Evolutionary conservation across 441 rosid genomes (phyloP), one percentile per base, ranked within the genome.

Genomic region (Omphalea diandra): DNA sequence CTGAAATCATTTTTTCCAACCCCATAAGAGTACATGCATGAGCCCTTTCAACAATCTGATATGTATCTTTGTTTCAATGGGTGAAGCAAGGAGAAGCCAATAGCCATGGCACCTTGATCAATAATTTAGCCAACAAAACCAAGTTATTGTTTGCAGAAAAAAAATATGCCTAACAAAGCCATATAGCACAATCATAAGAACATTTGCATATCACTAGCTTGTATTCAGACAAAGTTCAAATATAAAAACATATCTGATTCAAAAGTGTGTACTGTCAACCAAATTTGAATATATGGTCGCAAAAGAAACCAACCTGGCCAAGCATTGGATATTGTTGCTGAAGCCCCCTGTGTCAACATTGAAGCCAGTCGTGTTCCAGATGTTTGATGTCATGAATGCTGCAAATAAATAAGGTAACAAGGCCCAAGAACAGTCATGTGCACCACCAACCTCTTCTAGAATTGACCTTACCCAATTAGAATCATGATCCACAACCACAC

Each of bases 291-390:
- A 38, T 35, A 32, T 50, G 31, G n/a, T 50, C 44, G 38, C 59
- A 32, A 55, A 56, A 17, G 61, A 65, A 61, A 68, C 82, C 35
- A 53, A 96, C 93, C 98, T 90, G 72, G 99, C 94, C 85, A 96
- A 83, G 82, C 97, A 93, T 77, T 93, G 93, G 59, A 93, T 87
- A 78, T 96, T 93, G 84, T 93, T 96, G 83, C 89, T 91, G 82
- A 96, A 96, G 62, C 96, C 99, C 36, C 99, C 99, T 0, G 96
- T 96, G 73, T 93, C 90, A 56, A 88, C 88, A 77, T 90, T 93
- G 88, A 96, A 96, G 71, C 92, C 98, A 72, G 94, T 88, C 15
- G 83, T 86, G 80, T 80, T 87, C 99, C 99, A 96, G 68, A 93
- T 85, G 69, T 76, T 87, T 55, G 98, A 93, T 41, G 92, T 84